Percentiles rank a stretch among this genome's conserved stretches.
Evolutionary conservation across 495 filamentous ascomycete species (phyloP).

Genomic region (Parathielavia hyrcaniae): DNA sequence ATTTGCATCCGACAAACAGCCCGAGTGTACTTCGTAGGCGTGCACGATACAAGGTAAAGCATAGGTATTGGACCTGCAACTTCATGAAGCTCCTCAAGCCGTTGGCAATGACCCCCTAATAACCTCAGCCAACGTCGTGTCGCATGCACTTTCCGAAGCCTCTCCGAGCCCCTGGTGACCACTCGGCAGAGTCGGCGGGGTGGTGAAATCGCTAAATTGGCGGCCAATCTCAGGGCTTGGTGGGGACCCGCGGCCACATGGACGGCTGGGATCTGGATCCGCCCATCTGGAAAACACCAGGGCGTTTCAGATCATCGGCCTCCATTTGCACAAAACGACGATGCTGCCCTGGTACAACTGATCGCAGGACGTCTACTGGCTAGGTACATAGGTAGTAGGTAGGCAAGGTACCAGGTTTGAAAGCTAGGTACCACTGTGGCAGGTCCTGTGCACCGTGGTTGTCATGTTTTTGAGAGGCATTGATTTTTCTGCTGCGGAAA

Average conservation of each 20-base stretch:
- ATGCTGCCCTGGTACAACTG: not conserved
- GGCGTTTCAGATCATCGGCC: not conserved
- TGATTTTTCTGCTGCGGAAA: not conserved
- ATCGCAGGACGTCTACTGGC: not conserved
- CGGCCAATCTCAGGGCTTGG: slow-evolving; percentile 13
- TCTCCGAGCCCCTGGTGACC: not conserved
- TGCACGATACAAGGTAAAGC: no score
- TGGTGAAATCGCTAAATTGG: not conserved
- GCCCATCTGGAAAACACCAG: slow-evolving; percentile 8
- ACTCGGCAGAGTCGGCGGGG: not conserved
- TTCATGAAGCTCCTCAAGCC: not conserved
- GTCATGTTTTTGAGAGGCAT: not conserved
- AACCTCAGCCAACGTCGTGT: not conserved
- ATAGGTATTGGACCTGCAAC: no score
- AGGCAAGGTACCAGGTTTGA: no score
- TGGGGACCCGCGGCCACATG: slow-evolving; percentile 15
- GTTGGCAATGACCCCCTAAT: not conserved
- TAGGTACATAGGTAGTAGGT: no score
- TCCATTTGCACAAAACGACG: not conserved
- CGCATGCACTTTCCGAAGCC: not conserved
- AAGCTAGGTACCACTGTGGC: no score
- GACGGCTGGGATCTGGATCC: slow-evolving; percentile 20
- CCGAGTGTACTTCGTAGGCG: no score
- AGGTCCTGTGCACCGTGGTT: no score
- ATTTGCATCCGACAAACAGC: no score